These are phyloP conservation scores for Dioscorea cayenensis DNA, from an alignment of 116 monocot species.

Conservation along the genomic window DNA sequence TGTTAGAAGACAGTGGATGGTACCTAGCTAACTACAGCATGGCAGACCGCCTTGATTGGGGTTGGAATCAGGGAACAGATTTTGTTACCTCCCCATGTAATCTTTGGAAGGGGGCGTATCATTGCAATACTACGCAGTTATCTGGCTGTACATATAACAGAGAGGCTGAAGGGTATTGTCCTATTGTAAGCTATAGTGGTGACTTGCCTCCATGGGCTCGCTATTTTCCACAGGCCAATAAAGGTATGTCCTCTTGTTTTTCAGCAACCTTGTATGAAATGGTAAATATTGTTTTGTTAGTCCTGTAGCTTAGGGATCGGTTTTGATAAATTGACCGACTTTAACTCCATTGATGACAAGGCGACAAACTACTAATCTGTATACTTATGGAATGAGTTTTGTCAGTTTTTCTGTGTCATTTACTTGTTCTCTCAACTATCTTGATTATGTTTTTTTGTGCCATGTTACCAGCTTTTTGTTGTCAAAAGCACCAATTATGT, in stretches of 20 bases:
- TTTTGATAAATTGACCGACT: too few species aligned
- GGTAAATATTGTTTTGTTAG: background rate
- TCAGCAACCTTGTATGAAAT: background rate
- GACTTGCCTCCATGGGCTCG: conserved; percentile 92
- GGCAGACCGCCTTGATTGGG: conserved; percentile 95
- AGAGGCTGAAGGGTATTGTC: conserved; percentile 99
- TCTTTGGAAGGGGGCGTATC: conserved; percentile 91
- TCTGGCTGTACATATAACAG: conserved; percentile 99
- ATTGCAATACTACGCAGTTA: conserved; percentile 84
- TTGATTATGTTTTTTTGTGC: too few species aligned
- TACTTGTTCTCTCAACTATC: too few species aligned
- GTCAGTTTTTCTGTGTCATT: too few species aligned
- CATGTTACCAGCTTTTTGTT: too few species aligned
- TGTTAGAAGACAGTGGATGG: conserved; percentile 99
- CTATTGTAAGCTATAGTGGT: conserved; percentile 88
- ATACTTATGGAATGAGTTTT: too few species aligned
- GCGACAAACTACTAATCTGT: too few species aligned
- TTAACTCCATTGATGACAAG: too few species aligned
- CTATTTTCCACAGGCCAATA: conserved; percentile 95
- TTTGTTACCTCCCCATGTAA: conserved; percentile 84
- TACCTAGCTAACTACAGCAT: conserved; percentile 96
- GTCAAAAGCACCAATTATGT: too few species aligned
- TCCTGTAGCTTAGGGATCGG: too few species aligned
- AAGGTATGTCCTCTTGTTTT: conserved; percentile 35
- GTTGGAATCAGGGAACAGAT: conserved; percentile 90